Percentiles rank a stretch among this genome's conserved stretches.
Conservation (phyloP, 2,329 filamentous ascomycete genomes). For the Fragosphaeria purpurea region DNA sequence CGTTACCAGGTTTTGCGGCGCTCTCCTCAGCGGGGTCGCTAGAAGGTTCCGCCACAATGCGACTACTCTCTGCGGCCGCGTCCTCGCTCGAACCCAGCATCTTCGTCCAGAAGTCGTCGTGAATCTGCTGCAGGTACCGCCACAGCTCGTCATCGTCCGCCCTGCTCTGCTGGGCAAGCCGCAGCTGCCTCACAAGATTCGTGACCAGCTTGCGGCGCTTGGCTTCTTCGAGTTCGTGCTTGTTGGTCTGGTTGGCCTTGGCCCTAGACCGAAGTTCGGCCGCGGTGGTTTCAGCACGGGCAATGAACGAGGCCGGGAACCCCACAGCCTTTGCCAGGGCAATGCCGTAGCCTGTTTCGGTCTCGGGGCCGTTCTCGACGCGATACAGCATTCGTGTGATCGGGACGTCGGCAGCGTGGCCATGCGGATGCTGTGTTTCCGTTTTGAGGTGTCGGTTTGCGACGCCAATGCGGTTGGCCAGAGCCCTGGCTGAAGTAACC, state of each 20-base stretch:
- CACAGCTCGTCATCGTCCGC: conserved; percentile 56
- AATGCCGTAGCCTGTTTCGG: conserved; percentile 74
- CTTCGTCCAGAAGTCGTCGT: conserved; percentile 61
- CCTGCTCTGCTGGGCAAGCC: conserved; percentile 36
- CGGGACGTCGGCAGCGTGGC: conserved; percentile 32
- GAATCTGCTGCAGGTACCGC: conserved; percentile 55
- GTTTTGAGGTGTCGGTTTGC: conserved; percentile 74
- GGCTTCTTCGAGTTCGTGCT: conserved; percentile 5
- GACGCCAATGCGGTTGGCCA: conserved; percentile 67
- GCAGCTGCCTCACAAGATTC: conserved; percentile 54
- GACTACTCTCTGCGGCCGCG: no score
- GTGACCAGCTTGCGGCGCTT: conserved; percentile 67
- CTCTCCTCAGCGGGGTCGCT: no score
- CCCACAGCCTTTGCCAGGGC: conserved; percentile 65
- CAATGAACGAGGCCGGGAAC: conserved; percentile 57
- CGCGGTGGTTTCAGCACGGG: conserved; percentile 58
- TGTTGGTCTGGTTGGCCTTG: conserved; percentile 35
- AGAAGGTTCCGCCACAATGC: no score
- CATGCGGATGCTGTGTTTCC: conserved; percentile 34
- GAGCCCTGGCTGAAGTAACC: conserved; percentile 41
- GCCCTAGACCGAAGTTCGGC: conserved; percentile 48
- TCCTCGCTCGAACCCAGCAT: conserved; percentile 57
- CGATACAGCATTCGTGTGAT: conserved; percentile 85
- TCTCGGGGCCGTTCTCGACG: conserved; percentile 59
- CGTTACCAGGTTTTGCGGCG: no score